Evolutionary conservation across 208 protist species (phyloP).

Genomic region (Acanthamoeba lenticulata): DNA sequence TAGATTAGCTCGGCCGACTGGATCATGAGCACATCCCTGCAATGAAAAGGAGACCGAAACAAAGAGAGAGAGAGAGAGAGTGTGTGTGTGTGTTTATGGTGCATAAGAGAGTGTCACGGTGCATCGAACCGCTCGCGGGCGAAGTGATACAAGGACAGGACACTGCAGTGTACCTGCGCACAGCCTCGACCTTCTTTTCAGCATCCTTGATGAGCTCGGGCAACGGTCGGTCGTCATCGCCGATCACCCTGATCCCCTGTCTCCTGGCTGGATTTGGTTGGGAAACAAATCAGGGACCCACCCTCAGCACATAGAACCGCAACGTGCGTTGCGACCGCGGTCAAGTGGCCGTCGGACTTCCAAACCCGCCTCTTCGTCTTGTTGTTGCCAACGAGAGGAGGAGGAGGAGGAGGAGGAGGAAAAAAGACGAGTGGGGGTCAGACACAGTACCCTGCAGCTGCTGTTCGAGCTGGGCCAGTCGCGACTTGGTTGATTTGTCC

Average conservation of each 20-base stretch:
- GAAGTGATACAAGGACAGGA: not conserved
- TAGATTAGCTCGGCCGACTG: constrained; percentile 75
- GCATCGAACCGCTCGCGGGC: too few species aligned
- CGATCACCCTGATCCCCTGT: not conserved
- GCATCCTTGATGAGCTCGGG: not conserved
- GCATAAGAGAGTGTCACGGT: too few species aligned
- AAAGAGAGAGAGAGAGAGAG: not conserved
- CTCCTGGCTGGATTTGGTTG: not conserved
- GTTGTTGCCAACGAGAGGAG: not conserved
- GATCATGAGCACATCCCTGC: constrained; percentile 59
- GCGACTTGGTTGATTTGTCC: not conserved
- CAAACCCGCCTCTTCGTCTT: too few species aligned
- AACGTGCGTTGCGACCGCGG: too few species aligned
- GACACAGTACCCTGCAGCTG: not conserved
- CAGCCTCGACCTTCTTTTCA: not conserved
- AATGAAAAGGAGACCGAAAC: not conserved
- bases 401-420: not conserved
- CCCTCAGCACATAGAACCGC: not conserved
- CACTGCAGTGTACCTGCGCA: not conserved
- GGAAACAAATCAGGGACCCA: not conserved
- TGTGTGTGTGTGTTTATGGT: too few species aligned
- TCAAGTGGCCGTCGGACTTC: too few species aligned
- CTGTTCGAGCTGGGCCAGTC: not conserved
- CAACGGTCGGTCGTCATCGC: not conserved
- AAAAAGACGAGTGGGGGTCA: not conserved